A percentile compares a stretch with the other conserved stretches of the same genome.
Conservation (phyloP, 2,329 filamentous ascomycete species). For the Endothia cerciana region DNA sequence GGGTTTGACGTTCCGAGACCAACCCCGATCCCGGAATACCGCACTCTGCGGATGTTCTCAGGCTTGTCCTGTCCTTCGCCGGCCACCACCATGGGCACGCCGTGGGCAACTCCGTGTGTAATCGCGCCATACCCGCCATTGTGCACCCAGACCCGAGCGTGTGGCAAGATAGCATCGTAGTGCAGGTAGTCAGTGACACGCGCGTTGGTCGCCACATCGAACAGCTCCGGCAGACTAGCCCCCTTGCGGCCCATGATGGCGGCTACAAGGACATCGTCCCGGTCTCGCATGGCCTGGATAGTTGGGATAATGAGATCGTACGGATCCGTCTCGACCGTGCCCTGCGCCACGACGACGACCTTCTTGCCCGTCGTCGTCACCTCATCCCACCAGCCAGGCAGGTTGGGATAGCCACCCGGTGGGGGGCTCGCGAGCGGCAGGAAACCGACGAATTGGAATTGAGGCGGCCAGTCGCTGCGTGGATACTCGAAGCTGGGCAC, state of each 20-base stretch:
- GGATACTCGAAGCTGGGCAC: constrained; percentile 44
- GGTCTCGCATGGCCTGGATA: constrained; percentile 37
- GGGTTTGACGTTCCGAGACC: constrained; percentile 38
- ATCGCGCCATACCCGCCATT: constrained; percentile 48
- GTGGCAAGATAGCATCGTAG: constrained; percentile 44
- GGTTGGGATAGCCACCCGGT: constrained; percentile 26
- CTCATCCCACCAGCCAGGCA: constrained; percentile 42
- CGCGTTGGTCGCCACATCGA: constrained; percentile 37
- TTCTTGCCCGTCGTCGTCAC: constrained; percentile 36
- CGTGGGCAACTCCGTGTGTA: constrained; percentile 45
- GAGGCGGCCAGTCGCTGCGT: constrained; percentile 41
- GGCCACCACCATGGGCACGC: constrained; percentile 45
- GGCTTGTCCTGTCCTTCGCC: constrained; percentile 48
- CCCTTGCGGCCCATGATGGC: constrained; percentile 43
- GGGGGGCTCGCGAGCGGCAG: constrained; percentile 33
- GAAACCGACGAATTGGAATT: constrained; percentile 42
- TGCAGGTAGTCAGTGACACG: constrained; percentile 43
- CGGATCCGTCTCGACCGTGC: constrained; percentile 45
- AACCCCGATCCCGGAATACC: constrained; percentile 41
- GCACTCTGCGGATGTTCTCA: constrained; percentile 42
- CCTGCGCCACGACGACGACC: constrained; percentile 45
- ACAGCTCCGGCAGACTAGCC: constrained; percentile 33
- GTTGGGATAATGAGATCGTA: constrained; percentile 44
- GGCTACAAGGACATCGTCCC: constrained; percentile 38
- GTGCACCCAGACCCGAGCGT: constrained; percentile 44